Base-by-base conservation (phyloP, 139 green algal genomes). In the Chlorella sp. region DNA sequence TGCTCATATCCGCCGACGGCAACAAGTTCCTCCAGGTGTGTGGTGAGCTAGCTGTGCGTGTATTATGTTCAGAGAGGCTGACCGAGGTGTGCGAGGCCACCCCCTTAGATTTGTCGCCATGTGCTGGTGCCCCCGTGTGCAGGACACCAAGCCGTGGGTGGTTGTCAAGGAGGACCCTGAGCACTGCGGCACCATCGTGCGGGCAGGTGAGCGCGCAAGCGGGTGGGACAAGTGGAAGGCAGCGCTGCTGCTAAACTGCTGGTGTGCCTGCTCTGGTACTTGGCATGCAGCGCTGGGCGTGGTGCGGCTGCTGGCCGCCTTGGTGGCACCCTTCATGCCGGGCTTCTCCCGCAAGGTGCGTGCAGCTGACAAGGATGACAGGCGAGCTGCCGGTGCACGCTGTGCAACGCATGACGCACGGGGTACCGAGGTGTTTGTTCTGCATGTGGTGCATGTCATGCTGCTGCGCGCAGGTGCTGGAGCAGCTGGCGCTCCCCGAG, bases 321-420 rank as follows among this genome's bases (percentile, higher is more conserved):
- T 98, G 32, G 77, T 98, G 72, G 59, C 88, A 63, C 94, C 94
- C 55, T 98, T 93, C 88, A 97, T 97, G 90, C 94, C 94, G 30
- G 85, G 81, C 2, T 84, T 97, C 70, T 85, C 91, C 0, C 49
- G 42, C 59, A 93, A 68, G 35, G 33, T 93, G 55, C 42, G 17
- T 55, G 10, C 42, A 55, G 10, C 42, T 17, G 10, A 10, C 42
- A 10, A 55, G 10, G 10, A 55, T 17, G 17, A 55, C 42, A 26
- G 42, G 10, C 42, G 17, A 26, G 42, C 17, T 55, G 42, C 42
- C 42, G 10, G 17, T 55, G 10, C 17, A 10, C 42, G 17, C 17
- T 55, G 42, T 26, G n/a, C n/a, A n/a, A n/a, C n/a, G n/a, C n/a
- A n/a, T n/a, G n/a, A n/a, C n/a, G n/a, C n/a, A n/a, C n/a, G n/a